Conservation (phyloP, 495 filamentous ascomycete species). For the Trichocladium antarcticum region DNA sequence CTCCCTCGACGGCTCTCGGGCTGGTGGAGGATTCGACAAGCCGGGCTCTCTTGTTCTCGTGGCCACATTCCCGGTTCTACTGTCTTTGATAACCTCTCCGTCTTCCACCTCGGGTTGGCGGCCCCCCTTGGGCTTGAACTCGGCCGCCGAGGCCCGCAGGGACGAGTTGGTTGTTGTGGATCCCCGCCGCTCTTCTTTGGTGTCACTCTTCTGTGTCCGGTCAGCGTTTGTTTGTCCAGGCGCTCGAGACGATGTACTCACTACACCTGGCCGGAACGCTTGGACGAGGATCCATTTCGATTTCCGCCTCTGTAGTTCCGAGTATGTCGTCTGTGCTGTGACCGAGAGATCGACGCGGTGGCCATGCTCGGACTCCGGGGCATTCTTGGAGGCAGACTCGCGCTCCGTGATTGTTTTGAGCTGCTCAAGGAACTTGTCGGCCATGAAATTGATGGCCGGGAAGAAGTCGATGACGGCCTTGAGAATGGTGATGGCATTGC, state of each 20-base stretch:
- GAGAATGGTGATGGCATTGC: conserved; percentile 86
- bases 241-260: conserved; percentile 31
- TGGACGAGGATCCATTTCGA: conserved; percentile 79
- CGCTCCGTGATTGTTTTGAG: conserved; percentile 64
- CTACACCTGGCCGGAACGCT: conserved; percentile 50
- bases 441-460: conserved; percentile 83
- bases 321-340: conserved; percentile 72
- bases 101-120: conserved; percentile 55
- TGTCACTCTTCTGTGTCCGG: conserved; percentile 28
- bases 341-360: conserved; percentile 78
- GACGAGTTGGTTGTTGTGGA: conserved; percentile 16
- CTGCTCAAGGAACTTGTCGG: conserved; percentile 53
- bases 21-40: conserved; percentile 6
- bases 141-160: conserved; percentile 34
- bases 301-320: conserved; percentile 66
- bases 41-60: conserved; percentile 10
- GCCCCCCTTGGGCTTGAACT: conserved; percentile 35
- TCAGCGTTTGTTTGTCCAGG: conserved; percentile 15
- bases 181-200: conserved; percentile 26
- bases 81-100: conserved; percentile 68
- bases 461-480: conserved; percentile 69
- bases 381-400: conserved; percentile 47
- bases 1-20: conserved; percentile 12
- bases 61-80: conserved; percentile 26
- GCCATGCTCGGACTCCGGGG: conserved; percentile 53